Base-by-base conservation (phyloP, 2,329 filamentous ascomycete genomes). In the Meredithiella fracta region DNA sequence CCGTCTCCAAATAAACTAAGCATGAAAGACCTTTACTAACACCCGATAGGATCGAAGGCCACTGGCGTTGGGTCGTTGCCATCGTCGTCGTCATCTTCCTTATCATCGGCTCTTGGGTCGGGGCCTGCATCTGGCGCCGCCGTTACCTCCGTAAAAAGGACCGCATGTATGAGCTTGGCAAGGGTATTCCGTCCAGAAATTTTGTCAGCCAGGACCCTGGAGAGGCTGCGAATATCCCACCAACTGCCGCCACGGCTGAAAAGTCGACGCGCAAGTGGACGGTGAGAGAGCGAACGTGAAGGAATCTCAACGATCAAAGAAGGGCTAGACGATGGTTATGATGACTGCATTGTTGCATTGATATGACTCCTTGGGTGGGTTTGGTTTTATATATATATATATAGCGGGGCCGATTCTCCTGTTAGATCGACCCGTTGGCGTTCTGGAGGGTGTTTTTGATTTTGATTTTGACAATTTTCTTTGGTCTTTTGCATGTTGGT, bases 61-160 rank as follows among this genome's bases (percentile, higher is more conserved):
- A 91, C 67, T 87, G 79, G 72, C 76, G 81, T 70, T 94, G 86
- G 86, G 78, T 94, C 49, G 74, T 91, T 60, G 87, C 92, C 75
- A 73, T 92, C 54, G 81, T 88, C 61, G 71, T 91, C 60, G 74
- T 94, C 26, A 75, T 83, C 47, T 71, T 91, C 59, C 82, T 73
- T 54, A 85, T 94, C 59, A 69, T 75, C 14, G 72, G 73, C 57
- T 77, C 87, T 63, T 85, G 83, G 73, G 69, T 83, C 40, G 73
- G 78, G 17, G 83, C 82, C 40, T 79, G 82, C 64, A 77, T 84
- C 66, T 79, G 86, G 69, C 84, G 86, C 61, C 80, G 81, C 57
- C 82, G 83, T 61, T 84, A 90, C 67, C 73, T 87, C 60, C 79
- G 79, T 60, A 85, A 80, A 69, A 80, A 75, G 68, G 82, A 85